Conservation (phyloP, 345 rosid genomes). For the Eucalyptus pauciflora region DNA sequence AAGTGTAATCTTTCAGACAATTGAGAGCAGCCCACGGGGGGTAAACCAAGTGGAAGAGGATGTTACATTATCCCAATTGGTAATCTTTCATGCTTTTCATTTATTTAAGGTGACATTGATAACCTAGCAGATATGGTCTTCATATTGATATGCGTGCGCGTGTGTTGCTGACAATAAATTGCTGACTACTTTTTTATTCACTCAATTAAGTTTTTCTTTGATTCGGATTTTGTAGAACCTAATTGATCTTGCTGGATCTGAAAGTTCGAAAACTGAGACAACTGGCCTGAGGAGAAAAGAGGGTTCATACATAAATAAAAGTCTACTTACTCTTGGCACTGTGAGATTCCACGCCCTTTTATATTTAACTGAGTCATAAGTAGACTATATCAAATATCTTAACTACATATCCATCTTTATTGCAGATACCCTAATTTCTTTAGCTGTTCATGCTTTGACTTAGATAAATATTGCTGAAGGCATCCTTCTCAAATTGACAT, state of each 20-base stretch:
- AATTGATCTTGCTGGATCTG: conserved; percentile 76
- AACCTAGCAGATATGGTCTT: not conserved
- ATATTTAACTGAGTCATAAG: not conserved
- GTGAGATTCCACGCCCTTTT: conserved; percentile 12
- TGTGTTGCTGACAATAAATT: not conserved
- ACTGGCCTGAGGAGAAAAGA: conserved; percentile 68
- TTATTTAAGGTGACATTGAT: not conserved
- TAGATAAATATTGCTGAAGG: not conserved
- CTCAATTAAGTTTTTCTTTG: not conserved
- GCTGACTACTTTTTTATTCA: not conserved
- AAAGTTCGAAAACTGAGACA: conserved; percentile 71
- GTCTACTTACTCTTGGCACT: conserved; percentile 67
- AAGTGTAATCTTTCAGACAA: conserved; percentile 16
- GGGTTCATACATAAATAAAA: conserved; percentile 69
- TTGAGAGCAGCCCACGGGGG: conserved; percentile 52
- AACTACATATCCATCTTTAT: not conserved
- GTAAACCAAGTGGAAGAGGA: conserved; percentile 47
- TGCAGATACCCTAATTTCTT: not conserved
- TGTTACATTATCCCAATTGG: conserved; percentile 60
- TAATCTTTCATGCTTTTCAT: conserved; percentile 2
- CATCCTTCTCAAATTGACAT: not conserved
- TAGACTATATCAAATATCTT: not conserved
- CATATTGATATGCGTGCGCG: not conserved
- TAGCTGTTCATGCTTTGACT: not conserved
- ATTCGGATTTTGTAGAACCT: conserved; percentile 28